These are phyloP conservation scores for Wickerhamomyces tratensis DNA, from an alignment of 805 yeast species.

Conservation along the genomic window DNA sequence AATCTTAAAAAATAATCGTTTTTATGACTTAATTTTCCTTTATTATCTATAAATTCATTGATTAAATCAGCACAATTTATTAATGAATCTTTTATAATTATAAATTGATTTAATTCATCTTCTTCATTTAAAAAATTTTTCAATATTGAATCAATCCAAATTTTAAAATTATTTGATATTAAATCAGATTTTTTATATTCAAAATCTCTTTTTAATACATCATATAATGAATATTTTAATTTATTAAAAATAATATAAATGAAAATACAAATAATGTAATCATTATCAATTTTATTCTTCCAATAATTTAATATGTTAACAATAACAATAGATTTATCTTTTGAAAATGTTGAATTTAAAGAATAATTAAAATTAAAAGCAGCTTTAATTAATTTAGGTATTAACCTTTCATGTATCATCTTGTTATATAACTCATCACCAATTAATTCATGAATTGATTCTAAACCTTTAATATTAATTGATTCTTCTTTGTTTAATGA, in stretches of 20 bases:
- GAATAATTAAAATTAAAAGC: not conserved
- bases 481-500: not conserved
- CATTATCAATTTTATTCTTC: not conserved
- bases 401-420: constrained; percentile 10
- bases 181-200: constrained; percentile 12
- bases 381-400: constrained; percentile 13
- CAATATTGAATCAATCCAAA: constrained; percentile 19
- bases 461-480: constrained; percentile 11
- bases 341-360: too few species aligned
- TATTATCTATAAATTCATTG: constrained; percentile 16
- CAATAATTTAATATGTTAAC: not conserved
- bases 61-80: constrained; percentile 15
- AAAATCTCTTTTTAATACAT: constrained; percentile 1
- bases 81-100: too few species aligned
- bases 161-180: constrained; percentile 20
- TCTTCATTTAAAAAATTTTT: not conserved
- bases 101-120: too few species aligned
- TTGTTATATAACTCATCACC: constrained; percentile 15
- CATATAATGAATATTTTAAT: constrained; percentile 3
- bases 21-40: constrained; percentile 2
- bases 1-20: not conserved
- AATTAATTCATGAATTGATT: constrained; percentile 24
- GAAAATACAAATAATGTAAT: constrained; percentile 1
- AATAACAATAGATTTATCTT: not conserved
- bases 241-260: constrained; percentile 16